Base-by-base conservation (phyloP, 1,284 basidiomycete genomes). In the Trametes polyzona region DNA sequence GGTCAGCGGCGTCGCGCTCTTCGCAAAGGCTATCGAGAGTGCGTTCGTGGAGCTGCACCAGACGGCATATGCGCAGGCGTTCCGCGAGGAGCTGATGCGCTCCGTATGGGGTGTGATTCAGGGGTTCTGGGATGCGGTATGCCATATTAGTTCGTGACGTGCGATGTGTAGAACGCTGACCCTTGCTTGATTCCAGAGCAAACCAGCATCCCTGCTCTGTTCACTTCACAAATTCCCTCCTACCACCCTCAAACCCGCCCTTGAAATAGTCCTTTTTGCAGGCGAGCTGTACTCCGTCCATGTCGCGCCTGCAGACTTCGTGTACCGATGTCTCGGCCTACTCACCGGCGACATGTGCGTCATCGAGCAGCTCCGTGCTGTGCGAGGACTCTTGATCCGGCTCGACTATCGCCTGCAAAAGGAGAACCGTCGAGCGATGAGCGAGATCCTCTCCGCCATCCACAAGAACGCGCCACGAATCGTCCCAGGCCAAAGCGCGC, bases 111-210 rank as follows among this genome's bases (percentile, higher is more conserved):
- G 65, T 9, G 69, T 72, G 21, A 75, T 75, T 50, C 65, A 67
- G 23, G 67, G 65, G 1, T 67, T 65, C 52, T 77, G 75, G 76
- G 64, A 69, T 43, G 54, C 67, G 32, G 75, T 77, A 55, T 36
- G 74, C 70, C n/a, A 29, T 37, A n/a, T 19, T 12, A 12, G 52
- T 16, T 49, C 37, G 12, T 14, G 10, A 17, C 3, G 9, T 24
- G n/a, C 2, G 32, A 12, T 37, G 57, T 52, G 41, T 27, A 12
- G n/a, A 52, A 14, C 58, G 57, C 8, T 27, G 7, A 47, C 4
- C 6, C 61, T 10, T 49, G 48, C 33, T 56, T 67, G 23, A 54
- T 30, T n/a, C 39, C 42, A 59, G 57, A 33, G 30, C 2, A 27
- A 52, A 21, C 61, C 47, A 1, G 41, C 35, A 35, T 58, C 49